Percentiles rank a stretch among this genome's conserved stretches.
Conservation (phyloP, 169 alveolate genomes). For the Eimeria acervulina region DNA sequence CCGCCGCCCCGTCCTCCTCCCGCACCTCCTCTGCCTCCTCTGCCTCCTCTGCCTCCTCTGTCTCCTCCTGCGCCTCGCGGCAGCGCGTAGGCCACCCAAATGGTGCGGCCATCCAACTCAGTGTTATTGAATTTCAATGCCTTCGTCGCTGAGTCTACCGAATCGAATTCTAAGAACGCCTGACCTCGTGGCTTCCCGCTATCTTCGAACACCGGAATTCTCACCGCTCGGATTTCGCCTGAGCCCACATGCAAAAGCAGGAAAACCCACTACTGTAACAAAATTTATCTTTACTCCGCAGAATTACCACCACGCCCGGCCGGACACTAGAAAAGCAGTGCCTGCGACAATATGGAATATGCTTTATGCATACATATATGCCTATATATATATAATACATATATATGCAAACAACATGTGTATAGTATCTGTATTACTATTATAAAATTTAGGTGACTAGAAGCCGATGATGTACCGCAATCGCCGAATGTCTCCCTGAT, state of each 20-base stretch:
- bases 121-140: slow-evolving; percentile 91
- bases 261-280: background rate
- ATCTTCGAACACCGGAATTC: slow-evolving; percentile 90
- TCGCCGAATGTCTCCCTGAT: slow-evolving; percentile 89
- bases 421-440: background rate
- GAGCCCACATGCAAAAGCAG: background rate
- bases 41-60: slow-evolving; percentile 87
- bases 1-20: slow-evolving; percentile 91
- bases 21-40: slow-evolving; percentile 88
- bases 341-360: no score
- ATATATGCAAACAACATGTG: background rate
- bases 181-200: slow-evolving; percentile 90
- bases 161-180: slow-evolving; percentile 87
- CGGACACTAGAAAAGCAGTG: no score
- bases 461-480: slow-evolving; percentile 83
- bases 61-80: slow-evolving; percentile 88
- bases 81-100: slow-evolving; percentile 89
- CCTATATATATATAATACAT: background rate
- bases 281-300: background rate
- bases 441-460: no score
- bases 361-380: no score
- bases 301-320: no score
- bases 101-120: slow-evolving; percentile 90
- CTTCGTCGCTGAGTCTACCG: slow-evolving; percentile 89
- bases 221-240: slow-evolving; percentile 82